These are phyloP conservation scores for Acer yangbiense DNA, from an alignment of 345 rosid species.

Conservation along the genomic window DNA sequence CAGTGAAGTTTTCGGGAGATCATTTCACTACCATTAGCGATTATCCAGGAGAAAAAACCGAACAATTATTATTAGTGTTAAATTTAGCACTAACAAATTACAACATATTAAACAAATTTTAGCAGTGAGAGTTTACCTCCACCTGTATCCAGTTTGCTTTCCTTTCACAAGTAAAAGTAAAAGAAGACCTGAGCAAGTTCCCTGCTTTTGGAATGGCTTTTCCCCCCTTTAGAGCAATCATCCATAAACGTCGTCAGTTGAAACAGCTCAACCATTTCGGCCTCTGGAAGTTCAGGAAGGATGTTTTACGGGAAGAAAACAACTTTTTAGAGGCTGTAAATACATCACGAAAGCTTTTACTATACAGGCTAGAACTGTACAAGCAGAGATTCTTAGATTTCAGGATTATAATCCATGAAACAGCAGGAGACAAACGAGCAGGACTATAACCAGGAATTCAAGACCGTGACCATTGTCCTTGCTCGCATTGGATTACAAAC, in stretches of 20 bases:
- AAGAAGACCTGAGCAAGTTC: constrained; percentile 12
- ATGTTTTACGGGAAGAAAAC: background rate
- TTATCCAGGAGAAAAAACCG: background rate
- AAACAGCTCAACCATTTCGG: constrained; percentile 6
- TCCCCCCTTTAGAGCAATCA: background rate
- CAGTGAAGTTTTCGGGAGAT: no score
- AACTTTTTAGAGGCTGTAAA: background rate
- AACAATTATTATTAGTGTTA: background rate
- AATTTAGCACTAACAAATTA: background rate
- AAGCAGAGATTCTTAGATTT: constrained; percentile 6
- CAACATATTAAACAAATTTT: background rate
- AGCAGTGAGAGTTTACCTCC: background rate
- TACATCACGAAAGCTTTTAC: constrained; percentile 8
- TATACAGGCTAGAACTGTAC: constrained; percentile 15
- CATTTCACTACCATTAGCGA: background rate
- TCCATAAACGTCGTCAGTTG: background rate
- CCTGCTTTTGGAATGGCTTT: constrained; percentile 16
- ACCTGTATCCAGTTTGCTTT: background rate
- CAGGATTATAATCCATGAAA: constrained; percentile 15
- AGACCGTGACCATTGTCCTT: constrained; percentile 6
- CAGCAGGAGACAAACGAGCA: background rate
- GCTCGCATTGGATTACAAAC: constrained; percentile 4
- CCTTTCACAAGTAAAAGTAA: background rate
- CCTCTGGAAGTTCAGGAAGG: background rate
- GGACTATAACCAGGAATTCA: constrained; percentile 5